phyloP scores from a whole-genome alignment of 768 basidiomycete species.

The Lepiota venenata region DNA sequence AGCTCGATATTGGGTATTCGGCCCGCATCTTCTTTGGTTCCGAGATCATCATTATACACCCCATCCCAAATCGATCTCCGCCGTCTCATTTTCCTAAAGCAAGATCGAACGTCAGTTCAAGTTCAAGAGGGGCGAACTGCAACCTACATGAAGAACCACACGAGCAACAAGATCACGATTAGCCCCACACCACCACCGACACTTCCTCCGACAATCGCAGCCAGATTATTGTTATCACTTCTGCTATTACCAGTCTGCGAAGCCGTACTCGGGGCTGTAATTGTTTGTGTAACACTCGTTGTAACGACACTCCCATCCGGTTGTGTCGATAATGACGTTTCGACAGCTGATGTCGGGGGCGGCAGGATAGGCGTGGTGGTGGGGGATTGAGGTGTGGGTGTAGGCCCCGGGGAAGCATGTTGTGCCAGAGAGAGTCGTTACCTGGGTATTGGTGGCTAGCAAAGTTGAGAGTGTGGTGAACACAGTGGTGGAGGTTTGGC shows the following conservation, averaged over 20 bases:
- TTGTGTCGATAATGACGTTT: too few species aligned
- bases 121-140: not conserved
- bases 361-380: too few species aligned
- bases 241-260: not conserved
- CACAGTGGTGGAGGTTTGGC: too few species aligned
- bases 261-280: not conserved
- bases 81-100: not conserved
- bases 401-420: not conserved
- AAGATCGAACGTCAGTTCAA: not conserved
- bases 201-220: not conserved
- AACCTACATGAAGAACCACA: not conserved
- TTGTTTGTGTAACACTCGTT: too few species aligned
- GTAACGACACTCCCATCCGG: too few species aligned
- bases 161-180: not conserved
- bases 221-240: not conserved
- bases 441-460: too few species aligned
- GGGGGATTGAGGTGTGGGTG: not conserved
- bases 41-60: not conserved
- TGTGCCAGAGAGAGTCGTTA: not conserved
- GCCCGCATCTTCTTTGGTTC: not conserved
- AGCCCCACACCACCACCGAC: not conserved
- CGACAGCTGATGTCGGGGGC: too few species aligned
- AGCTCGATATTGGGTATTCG: too few species aligned
- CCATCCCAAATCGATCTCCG: not conserved
- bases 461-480: too few species aligned